phyloP scores from a whole-genome alignment of 2,329 filamentous ascomycete species.

The Talaromyces sp. region DNA sequence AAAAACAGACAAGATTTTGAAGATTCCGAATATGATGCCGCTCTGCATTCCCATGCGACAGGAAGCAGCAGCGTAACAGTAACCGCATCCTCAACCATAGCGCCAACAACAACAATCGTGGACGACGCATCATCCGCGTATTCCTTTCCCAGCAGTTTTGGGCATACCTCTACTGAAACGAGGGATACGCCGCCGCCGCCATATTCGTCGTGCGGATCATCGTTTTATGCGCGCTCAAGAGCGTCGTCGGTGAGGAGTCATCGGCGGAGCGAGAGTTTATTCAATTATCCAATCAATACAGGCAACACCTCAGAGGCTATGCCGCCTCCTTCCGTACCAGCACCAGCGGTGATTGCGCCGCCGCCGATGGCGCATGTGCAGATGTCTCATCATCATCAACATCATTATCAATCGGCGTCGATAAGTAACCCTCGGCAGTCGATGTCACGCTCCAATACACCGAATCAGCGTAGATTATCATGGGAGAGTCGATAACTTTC shows the following conservation, averaged over 20 bases:
- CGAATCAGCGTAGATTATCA: conserved; percentile 2
- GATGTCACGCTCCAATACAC: not conserved
- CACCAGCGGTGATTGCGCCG: conserved; percentile 21
- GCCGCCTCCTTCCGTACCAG: too few species aligned
- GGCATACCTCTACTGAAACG: conserved; percentile 44
- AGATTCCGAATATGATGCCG: not conserved
- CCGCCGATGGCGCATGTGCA: conserved; percentile 28
- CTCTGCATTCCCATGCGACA: conserved; percentile 25
- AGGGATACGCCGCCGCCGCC: conserved; percentile 42
- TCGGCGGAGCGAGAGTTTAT: conserved; percentile 9
- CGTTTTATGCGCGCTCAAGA: conserved; percentile 31
- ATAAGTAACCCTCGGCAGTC: not conserved
- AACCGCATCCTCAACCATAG: not conserved
- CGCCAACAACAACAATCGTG: conserved; percentile 2
- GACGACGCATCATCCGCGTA: conserved; percentile 38
- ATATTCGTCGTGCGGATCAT: conserved; percentile 35
- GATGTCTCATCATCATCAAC: conserved; percentile 2
- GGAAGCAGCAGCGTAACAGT: conserved; percentile 19
- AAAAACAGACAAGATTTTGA: conserved; percentile 30
- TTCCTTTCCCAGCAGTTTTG: conserved; percentile 43
- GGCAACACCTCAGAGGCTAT: not conserved
- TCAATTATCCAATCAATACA: not conserved
- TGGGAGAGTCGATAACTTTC: not conserved
- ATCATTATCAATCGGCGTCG: not conserved
- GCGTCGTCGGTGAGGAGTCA: conserved; percentile 28